Evolutionary conservation across 495 filamentous ascomycete species (phyloP).

Genomic region (Tuber indicum): DNA sequence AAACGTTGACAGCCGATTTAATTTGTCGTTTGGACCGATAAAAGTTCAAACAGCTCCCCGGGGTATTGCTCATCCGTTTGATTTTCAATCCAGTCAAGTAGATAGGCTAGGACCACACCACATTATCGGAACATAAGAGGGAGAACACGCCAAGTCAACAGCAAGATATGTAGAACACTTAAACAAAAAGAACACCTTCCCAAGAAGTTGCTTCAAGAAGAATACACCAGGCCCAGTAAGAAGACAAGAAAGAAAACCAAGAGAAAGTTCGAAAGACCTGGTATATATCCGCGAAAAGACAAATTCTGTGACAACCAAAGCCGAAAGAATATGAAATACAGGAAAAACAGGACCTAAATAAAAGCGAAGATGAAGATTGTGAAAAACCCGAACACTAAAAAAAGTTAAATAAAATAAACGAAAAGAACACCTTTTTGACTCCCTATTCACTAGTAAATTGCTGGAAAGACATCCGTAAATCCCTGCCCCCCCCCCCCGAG

Average conservation of each 20-base stretch:
- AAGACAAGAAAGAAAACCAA: not conserved
- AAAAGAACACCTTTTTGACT: conserved; percentile 34
- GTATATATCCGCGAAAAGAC: not conserved
- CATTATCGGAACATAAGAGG: not conserved
- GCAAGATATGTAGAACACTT: not conserved
- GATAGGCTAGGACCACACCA: not conserved
- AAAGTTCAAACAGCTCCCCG: not conserved
- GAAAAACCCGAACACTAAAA: conserved; percentile 36
- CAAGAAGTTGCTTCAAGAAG: conserved; percentile 1
- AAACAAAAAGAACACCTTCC: not conserved
- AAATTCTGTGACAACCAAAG: conserved; percentile 15
- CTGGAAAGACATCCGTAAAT: conserved; percentile 17
- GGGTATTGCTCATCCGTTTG: not conserved
- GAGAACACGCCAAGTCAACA: not conserved
- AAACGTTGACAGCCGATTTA: not conserved
- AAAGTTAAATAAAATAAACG: conserved; percentile 34
- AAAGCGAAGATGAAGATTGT: conserved; percentile 28
- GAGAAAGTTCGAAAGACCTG: not conserved
- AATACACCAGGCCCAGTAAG: conserved; percentile 1
- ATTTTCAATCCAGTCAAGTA: not conserved
- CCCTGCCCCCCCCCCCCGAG: conserved; percentile 11
- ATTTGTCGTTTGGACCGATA: not conserved
- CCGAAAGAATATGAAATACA: conserved; percentile 21
- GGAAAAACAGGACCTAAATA: conserved; percentile 14
- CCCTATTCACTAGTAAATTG: conserved; percentile 32